A percentile compares a stretch with the other conserved stretches of the same genome.
phyloP scores from a whole-genome alignment of 2,329 filamentous ascomycete genomes.

The Fonsecaea pedrosoi region DNA sequence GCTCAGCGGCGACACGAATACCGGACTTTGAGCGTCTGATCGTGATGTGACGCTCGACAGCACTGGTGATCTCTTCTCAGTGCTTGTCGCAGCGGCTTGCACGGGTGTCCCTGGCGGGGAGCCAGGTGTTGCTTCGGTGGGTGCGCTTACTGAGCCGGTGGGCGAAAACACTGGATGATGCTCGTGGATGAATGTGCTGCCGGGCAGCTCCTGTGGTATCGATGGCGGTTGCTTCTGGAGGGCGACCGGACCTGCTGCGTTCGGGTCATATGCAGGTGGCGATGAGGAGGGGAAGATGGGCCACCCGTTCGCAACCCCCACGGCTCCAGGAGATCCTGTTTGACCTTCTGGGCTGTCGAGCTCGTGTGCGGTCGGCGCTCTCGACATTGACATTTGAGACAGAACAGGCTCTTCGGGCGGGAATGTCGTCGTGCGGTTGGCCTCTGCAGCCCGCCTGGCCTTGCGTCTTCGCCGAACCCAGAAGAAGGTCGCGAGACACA shows the following conservation, averaged over 20 bases:
- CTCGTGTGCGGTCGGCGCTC: conserved; percentile 34
- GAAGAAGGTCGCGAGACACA: conserved; percentile 22
- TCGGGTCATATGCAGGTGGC: conserved; percentile 38
- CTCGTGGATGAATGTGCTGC: conserved; percentile 41
- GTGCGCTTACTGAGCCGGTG: conserved; percentile 10
- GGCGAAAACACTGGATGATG: conserved; percentile 39
- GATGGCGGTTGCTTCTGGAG: conserved; percentile 14
- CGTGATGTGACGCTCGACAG: conserved; percentile 28
- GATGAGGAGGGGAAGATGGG: conserved; percentile 29
- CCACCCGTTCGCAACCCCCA: conserved; percentile 21
- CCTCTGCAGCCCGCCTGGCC: conserved; percentile 26
- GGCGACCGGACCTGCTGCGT: not conserved
- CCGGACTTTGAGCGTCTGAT: conserved; percentile 31
- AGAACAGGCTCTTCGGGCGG: conserved; percentile 37
- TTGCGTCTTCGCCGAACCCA: conserved; percentile 26
- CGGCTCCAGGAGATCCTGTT: conserved; percentile 21
- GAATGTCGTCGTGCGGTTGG: conserved; percentile 34
- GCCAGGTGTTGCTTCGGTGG: conserved; percentile 35
- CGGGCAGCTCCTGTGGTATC: conserved; percentile 38
- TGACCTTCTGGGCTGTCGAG: conserved; percentile 34
- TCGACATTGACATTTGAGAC: conserved; percentile 23
- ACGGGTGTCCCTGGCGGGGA: conserved; percentile 44
- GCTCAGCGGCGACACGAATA: conserved; percentile 35
- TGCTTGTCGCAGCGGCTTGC: conserved; percentile 6
- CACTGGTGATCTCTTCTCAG: conserved; percentile 31